Evolutionary conservation across 2,329 filamentous ascomycete species (phyloP), one percentile per base, ranked within the genome.

Genomic region (Anthostomella pinea): DNA sequence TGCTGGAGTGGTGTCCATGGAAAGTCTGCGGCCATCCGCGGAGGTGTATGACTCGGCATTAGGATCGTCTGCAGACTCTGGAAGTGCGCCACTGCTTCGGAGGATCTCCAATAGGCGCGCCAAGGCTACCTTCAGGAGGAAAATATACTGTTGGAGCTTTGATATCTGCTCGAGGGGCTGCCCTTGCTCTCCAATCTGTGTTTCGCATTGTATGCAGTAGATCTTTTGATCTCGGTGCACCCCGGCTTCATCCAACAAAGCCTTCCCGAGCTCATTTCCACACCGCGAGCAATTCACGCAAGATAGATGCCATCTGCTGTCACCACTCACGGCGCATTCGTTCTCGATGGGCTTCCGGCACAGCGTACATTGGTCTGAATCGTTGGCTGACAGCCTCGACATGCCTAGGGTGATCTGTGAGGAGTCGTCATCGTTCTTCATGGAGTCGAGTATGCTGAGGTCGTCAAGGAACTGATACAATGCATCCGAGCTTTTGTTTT

Each of bases 321-420:
- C 81, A 27, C 80, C 82, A 44, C 75, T 73, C 52, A 83, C 81
- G 43, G 87, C 79, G 60, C 93, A 98, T 60, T 94, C 91, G 59
- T 97, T 91, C 58, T 98, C 93, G 37, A 98, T 91, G 8, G 93
- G 87, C 49, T 89, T 84, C 43, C 81, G 77, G 64, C 93, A 98
- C 16, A 77, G 66, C 4, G 77, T 72, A 59, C 93, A 98, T 46
- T 93, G 85, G 61, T 98, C 93, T 3, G 86, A 90, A 53, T 85
- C 78, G 54, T 85, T 80, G 31, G 84, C 79, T 8, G 85, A 83
- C 15, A 91, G 73, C 24, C 74, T 72, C 30, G 79, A 73, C 43
- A 84, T 79, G 25, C 80, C 81, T 27, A 74, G 69, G 16, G 78
- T 83, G 31, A 83, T 67, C 56, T 87, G 83, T 24, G 83, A 62